Conservation (phyloP, 768 basidiomycete genomes). For the Lactifluus piperatus region DNA sequence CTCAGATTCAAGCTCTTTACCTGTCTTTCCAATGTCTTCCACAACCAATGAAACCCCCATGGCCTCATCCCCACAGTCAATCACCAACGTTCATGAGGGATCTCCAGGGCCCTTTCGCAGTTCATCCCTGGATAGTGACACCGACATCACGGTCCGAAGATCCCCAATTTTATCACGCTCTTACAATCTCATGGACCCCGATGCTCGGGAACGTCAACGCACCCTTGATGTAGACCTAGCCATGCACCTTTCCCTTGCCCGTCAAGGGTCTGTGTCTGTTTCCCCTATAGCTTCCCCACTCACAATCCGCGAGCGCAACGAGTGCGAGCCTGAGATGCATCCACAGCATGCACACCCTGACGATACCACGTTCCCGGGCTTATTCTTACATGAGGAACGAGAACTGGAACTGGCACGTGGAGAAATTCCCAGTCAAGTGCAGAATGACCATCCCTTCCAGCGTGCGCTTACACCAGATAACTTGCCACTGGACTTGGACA, state of each 20-base stretch:
- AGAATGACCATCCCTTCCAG: not conserved
- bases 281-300: constrained; percentile 25
- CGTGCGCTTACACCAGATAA: not conserved
- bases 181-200: constrained; percentile 61
- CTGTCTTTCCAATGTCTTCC: constrained; percentile 4
- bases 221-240: constrained; percentile 95
- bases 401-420: constrained; percentile 33
- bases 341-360: constrained; percentile 21
- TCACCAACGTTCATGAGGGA: not conserved
- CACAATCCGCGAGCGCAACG: constrained; percentile 30
- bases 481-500: not conserved
- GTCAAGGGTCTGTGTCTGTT: constrained; percentile 46
- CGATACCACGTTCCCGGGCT: constrained; percentile 31
- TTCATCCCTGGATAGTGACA: constrained; percentile 26
- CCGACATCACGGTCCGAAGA: constrained; percentile 36
- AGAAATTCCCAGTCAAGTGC: constrained; percentile 22
- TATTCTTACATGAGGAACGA: constrained; percentile 44
- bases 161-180: constrained; percentile 58
- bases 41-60: not conserved
- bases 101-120: constrained; percentile 4
- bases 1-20: no score
- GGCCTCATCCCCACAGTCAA: constrained; percentile 10
- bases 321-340: constrained; percentile 24
- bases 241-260: constrained; percentile 64
- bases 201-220: constrained; percentile 77